Evolutionary conservation across 345 rosid genomes (phyloP).

Genomic region (Arabidopsis arenosa): DNA sequence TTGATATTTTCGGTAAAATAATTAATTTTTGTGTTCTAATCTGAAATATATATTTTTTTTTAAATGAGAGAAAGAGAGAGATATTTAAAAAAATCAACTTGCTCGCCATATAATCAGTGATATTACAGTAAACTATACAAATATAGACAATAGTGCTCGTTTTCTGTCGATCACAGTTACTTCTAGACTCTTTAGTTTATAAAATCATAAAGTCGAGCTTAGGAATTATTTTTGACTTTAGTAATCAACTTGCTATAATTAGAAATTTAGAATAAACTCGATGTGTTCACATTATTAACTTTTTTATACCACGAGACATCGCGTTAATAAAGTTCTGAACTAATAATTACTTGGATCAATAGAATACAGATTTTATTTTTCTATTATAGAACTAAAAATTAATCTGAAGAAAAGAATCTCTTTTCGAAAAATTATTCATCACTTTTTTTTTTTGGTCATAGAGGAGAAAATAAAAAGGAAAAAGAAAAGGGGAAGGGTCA

Average conservation of each 20-base stretch:
- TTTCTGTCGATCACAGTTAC: neutral
- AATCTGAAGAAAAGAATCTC: constrained; percentile 38
- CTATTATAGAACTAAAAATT: constrained; percentile 11
- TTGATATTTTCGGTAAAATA: too few species aligned
- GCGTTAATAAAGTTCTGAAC: constrained; percentile 25
- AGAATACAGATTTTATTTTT: neutral
- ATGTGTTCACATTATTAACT: constrained; percentile 10
- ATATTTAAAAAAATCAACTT: neutral
- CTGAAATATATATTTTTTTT: too few species aligned
- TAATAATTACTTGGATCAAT: constrained; percentile 31
- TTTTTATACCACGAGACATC: constrained; percentile 17
- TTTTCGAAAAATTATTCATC: constrained; percentile 17
- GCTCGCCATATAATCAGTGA: neutral
- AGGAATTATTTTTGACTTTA: neutral
- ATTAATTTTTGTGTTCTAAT: too few species aligned
- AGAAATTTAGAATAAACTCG: neutral
- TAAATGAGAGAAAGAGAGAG: too few species aligned
- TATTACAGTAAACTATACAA: neutral
- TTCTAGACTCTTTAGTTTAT: neutral
- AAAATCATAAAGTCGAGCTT: neutral
- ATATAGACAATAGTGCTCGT: neutral
- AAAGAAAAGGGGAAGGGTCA: constrained; percentile 45
- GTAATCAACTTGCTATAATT: constrained; percentile 35
- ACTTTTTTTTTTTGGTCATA: constrained; percentile 8
- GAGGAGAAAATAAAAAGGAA: neutral